Evolutionary conservation across 2,329 filamentous ascomycete species (phyloP).

Genomic region (Penicillium digitatum): DNA sequence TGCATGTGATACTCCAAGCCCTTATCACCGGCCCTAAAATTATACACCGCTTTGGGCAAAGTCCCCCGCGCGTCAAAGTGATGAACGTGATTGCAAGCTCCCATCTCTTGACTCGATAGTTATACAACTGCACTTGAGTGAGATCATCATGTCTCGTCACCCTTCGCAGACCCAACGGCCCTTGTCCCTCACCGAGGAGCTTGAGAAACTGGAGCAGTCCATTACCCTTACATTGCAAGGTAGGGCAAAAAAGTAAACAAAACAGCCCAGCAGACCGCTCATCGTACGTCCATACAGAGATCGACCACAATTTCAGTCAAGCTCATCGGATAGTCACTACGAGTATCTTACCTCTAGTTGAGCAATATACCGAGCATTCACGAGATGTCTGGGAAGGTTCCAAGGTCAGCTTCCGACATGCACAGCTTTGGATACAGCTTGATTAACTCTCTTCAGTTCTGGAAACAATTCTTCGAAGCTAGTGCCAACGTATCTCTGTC

Average conservation of each 20-base stretch:
- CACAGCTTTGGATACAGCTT: slow-evolving; percentile 5
- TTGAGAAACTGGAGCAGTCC: slow-evolving; percentile 92
- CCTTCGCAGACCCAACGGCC: slow-evolving; percentile 50
- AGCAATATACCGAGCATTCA: slow-evolving; percentile 92
- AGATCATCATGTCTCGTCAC: slow-evolving; percentile 48
- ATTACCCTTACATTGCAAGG: slow-evolving; percentile 95
- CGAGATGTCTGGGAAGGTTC: slow-evolving; percentile 94
- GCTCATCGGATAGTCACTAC: slow-evolving; percentile 94
- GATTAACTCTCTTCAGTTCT: slow-evolving; percentile 61
- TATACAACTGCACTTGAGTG: background rate
- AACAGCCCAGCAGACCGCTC: slow-evolving; percentile 10
- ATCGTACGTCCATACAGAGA: slow-evolving; percentile 58
- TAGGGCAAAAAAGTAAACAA: slow-evolving; percentile 35
- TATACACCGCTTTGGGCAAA: slow-evolving; percentile 29
- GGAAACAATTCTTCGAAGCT: slow-evolving; percentile 99
- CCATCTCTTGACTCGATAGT: background rate
- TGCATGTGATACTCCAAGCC: slow-evolving; percentile 32
- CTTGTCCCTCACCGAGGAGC: slow-evolving; percentile 84
- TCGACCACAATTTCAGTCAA: slow-evolving; percentile 96
- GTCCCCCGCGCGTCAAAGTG: slow-evolving; percentile 28
- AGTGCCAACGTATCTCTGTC: slow-evolving; percentile 96
- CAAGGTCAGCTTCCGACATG: slow-evolving; percentile 57
- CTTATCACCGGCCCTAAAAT: slow-evolving; percentile 37
- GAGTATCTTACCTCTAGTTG: slow-evolving; percentile 86
- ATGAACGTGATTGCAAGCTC: slow-evolving; percentile 8